phyloP scores from a whole-genome alignment of 345 rosid genomes.

The Arabidopsis suecica region DNA sequence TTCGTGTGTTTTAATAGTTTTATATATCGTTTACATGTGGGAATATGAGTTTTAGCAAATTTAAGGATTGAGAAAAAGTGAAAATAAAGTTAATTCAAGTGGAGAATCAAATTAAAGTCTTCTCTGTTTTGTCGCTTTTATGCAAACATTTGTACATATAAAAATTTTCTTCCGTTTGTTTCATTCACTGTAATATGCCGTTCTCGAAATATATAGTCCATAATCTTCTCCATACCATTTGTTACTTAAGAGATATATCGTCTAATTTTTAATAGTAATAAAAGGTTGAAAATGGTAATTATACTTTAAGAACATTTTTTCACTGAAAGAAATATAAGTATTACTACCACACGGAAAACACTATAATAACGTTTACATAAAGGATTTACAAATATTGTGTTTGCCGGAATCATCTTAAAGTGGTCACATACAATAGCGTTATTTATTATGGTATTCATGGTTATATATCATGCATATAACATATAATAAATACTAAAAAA shows the following conservation, averaged over 20 bases:
- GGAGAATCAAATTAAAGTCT: slow-evolving; percentile 25
- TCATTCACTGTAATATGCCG: not conserved
- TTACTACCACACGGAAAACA: no score
- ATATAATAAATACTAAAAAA: no score
- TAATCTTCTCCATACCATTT: not conserved
- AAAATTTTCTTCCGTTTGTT: not conserved
- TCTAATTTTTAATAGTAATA: no score
- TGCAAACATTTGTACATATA: not conserved
- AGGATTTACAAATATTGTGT: no score
- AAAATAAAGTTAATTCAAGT: slow-evolving; percentile 3
- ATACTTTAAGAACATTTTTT: no score
- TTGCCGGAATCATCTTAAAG: no score
- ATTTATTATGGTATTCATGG: no score
- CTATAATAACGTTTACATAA: no score
- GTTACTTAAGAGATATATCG: not conserved
- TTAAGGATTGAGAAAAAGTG: slow-evolving; percentile 2
- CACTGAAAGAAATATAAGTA: no score
- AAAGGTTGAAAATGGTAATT: no score
- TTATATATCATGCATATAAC: no score
- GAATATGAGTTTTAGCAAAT: slow-evolving; percentile 1
- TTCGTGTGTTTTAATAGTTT: not conserved
- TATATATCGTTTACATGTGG: not conserved
- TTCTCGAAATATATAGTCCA: not conserved
- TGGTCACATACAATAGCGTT: no score
- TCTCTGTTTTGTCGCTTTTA: not conserved